Evolutionary conservation across 2,329 filamentous ascomycete species (phyloP).

Genomic region (Colletotrichum shisoi): DNA sequence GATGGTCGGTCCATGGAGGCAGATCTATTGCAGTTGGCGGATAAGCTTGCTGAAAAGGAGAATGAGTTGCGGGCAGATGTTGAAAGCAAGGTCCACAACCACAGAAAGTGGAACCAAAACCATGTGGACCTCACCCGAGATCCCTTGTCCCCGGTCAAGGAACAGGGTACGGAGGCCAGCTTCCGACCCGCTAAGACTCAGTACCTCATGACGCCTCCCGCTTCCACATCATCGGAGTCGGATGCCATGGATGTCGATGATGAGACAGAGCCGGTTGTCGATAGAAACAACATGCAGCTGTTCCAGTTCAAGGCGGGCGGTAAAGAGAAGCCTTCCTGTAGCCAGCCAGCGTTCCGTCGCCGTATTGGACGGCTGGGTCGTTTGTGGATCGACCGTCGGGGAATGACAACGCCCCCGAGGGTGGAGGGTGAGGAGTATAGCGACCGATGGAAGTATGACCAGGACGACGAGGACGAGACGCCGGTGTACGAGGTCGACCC

Average conservation of each 20-base stretch:
- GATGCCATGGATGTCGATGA: slow-evolving; percentile 63
- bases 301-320: slow-evolving; percentile 58
- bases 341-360: slow-evolving; percentile 76
- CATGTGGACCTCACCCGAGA: slow-evolving; percentile 88
- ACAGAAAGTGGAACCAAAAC: slow-evolving; percentile 89
- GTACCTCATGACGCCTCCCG: slow-evolving; percentile 72
- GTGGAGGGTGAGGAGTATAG: slow-evolving; percentile 55
- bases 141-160: slow-evolving; percentile 80
- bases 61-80: slow-evolving; percentile 83
- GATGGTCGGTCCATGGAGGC: slow-evolving; percentile 77
- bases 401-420: slow-evolving; percentile 63
- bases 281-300: slow-evolving; percentile 48
- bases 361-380: slow-evolving; percentile 85
- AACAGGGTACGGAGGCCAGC: slow-evolving; percentile 66
- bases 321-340: slow-evolving; percentile 51
- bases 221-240: slow-evolving; percentile 62
- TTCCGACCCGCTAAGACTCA: slow-evolving; percentile 78
- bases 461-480: slow-evolving; percentile 82
- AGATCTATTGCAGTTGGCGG: slow-evolving; percentile 78
- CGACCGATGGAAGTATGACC: slow-evolving; percentile 87
- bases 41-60: slow-evolving; percentile 81
- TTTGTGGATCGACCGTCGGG: slow-evolving; percentile 86
- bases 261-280: slow-evolving; percentile 46
- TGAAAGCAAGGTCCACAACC: slow-evolving; percentile 85
- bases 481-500: slow-evolving; percentile 79